These are phyloP conservation scores for Ascochyta pisi DNA, from an alignment of 2,329 filamentous ascomycete genomes.

Conservation along the genomic window DNA sequence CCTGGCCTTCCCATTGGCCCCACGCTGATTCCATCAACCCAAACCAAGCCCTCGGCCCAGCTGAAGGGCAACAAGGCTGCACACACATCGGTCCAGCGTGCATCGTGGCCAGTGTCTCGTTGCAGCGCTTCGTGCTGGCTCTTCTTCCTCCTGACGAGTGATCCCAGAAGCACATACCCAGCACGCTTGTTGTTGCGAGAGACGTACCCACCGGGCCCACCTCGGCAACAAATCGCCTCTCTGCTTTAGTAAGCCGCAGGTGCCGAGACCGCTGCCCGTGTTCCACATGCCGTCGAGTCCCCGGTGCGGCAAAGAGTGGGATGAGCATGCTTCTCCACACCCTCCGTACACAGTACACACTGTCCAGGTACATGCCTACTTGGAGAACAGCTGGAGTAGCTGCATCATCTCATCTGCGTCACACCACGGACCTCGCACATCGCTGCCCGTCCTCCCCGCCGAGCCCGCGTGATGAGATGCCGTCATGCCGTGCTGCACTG, in stretches of 20 bases:
- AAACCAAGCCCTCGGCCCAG: not conserved
- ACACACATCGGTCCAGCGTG: constrained; percentile 1
- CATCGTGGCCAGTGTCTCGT: not conserved
- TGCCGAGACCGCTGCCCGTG: constrained; percentile 7
- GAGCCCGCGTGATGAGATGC: not conserved
- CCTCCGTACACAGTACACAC: too few species aligned
- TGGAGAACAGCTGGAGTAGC: too few species aligned
- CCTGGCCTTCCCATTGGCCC: constrained; percentile 12
- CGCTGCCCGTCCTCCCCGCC: not conserved
- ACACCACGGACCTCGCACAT: too few species aligned
- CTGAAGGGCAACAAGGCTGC: constrained; percentile 19
- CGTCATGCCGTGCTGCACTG: not conserved
- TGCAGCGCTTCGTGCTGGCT: not conserved
- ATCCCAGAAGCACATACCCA: not conserved
- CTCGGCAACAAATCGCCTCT: constrained; percentile 15
- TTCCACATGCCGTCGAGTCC: constrained; percentile 15
- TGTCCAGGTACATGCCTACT: too few species aligned
- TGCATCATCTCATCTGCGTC: too few species aligned
- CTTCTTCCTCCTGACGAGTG: not conserved
- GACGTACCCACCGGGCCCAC: constrained; percentile 12
- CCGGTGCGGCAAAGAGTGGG: constrained; percentile 16
- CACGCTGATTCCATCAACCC: not conserved
- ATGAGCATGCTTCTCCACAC: not conserved
- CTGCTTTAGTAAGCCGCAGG: constrained; percentile 4
- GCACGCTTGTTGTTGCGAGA: constrained; percentile 4